Conservation (phyloP, 2,329 filamentous ascomycete genomes). For the Thielaviopsis musarum region DNA sequence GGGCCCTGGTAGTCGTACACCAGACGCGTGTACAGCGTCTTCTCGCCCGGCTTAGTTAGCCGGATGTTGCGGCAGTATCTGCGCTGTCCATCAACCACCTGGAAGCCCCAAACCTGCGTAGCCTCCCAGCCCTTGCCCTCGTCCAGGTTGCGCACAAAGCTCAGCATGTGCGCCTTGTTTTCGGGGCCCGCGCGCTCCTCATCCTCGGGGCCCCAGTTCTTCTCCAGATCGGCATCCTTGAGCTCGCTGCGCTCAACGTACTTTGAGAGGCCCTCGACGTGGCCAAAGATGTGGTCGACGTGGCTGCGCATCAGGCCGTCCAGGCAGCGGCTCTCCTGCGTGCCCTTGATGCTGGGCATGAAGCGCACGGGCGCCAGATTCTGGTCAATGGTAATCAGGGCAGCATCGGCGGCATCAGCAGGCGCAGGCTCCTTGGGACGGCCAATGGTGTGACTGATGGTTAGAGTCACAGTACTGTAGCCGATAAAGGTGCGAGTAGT, state of each 20-base stretch:
- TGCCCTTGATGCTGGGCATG: slow-evolving; percentile 43
- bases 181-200: slow-evolving; percentile 33
- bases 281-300: slow-evolving; percentile 65
- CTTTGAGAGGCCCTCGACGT: slow-evolving; percentile 41
- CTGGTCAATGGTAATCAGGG: slow-evolving; percentile 58
- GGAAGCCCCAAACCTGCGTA: slow-evolving; percentile 44
- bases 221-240: slow-evolving; percentile 37
- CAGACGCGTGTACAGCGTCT: slow-evolving; percentile 34
- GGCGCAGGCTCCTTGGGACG: slow-evolving; percentile 22
- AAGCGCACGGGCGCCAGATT: slow-evolving; percentile 37
- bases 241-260: slow-evolving; percentile 32
- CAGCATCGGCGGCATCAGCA: slow-evolving; percentile 24
- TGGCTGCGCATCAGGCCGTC: slow-evolving; percentile 43
- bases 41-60: slow-evolving; percentile 28
- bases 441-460: slow-evolving; percentile 37
- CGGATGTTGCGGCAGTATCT: slow-evolving; percentile 36
- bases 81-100: slow-evolving; percentile 34
- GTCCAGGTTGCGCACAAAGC: slow-evolving; percentile 37
- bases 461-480: slow-evolving; percentile 51
- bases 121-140: slow-evolving; percentile 34
- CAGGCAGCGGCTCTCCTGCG: slow-evolving; percentile 35
- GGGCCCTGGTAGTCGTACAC: slow-evolving; percentile 34
- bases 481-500: slow-evolving; percentile 55
- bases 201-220: slow-evolving; percentile 42
- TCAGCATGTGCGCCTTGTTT: slow-evolving; percentile 48